Conservation (phyloP, 1,284 basidiomycete species). For the Tremellales sp. region DNA sequence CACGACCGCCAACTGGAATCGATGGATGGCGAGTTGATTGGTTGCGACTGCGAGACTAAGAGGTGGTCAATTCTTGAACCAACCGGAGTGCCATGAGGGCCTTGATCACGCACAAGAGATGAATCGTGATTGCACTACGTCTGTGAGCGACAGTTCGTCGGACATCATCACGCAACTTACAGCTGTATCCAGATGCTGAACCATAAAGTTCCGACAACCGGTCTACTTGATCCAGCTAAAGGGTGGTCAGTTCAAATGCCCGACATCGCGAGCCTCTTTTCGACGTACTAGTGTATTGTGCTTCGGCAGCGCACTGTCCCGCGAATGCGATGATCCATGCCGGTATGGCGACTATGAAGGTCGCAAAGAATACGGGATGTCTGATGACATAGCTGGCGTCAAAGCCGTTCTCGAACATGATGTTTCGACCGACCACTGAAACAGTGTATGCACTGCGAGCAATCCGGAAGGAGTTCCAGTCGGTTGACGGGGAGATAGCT, state of each 20-base stretch:
- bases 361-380: constrained; percentile 84
- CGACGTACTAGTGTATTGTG: constrained; percentile 20
- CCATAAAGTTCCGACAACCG: constrained; percentile 69
- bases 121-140: constrained; percentile 38
- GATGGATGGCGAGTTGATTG: constrained; percentile 37
- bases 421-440: not conserved
- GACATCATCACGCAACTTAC: constrained; percentile 52
- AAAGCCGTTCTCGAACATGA: constrained; percentile 33
- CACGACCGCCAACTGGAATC: constrained; percentile 74
- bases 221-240: constrained; percentile 8
- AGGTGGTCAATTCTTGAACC: constrained; percentile 3
- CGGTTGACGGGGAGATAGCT: no score
- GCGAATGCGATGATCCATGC: constrained; percentile 78
- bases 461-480: no score
- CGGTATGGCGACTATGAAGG: constrained; percentile 73
- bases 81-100: no score
- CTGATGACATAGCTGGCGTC: constrained; percentile 59
- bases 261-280: not conserved
- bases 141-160: constrained; percentile 52
- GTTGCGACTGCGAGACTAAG: constrained; percentile 35
- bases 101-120: constrained; percentile 41
- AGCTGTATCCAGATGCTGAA: constrained; percentile 71
- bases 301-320: constrained; percentile 28
- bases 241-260: not conserved
- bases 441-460: no score